Conservation (phyloP, 768 basidiomycete species). For the Auriscalpium microsporum region DNA sequence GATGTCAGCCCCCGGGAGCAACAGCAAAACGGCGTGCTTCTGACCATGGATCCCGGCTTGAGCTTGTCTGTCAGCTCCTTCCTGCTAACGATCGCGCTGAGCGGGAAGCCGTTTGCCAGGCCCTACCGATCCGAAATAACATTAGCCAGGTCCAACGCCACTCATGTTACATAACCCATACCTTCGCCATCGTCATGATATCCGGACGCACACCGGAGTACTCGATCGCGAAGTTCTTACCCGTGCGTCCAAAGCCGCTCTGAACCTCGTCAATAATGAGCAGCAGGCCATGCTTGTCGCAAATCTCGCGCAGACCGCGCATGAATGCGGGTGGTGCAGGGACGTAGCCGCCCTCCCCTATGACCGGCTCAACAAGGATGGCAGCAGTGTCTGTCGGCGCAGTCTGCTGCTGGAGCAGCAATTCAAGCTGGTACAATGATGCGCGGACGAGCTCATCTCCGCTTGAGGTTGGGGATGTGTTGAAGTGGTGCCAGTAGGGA, state of each 20-base stretch:
- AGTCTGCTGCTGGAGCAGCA: slow-evolving; percentile 73
- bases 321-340: slow-evolving; percentile 78
- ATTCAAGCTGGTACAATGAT: slow-evolving; percentile 74
- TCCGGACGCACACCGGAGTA: slow-evolving; percentile 83
- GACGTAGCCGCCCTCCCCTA: slow-evolving; percentile 95
- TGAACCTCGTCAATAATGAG: slow-evolving; percentile 86
- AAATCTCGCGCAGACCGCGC: slow-evolving; percentile 70
- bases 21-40: slow-evolving; percentile 1
- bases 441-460: slow-evolving; percentile 48
- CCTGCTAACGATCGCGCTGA: slow-evolving; percentile 76
- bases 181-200: slow-evolving; percentile 85
- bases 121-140: slow-evolving; percentile 37
- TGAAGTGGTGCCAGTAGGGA: slow-evolving; percentile 90
- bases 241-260: slow-evolving; percentile 84
- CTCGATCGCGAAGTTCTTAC: slow-evolving; percentile 73
- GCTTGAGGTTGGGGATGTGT: slow-evolving; percentile 45
- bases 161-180: slow-evolving; percentile 17
- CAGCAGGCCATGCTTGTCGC: slow-evolving; percentile 79
- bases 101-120: slow-evolving; percentile 87
- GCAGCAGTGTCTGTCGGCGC: slow-evolving; percentile 83
- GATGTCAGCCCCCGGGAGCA: not conserved
- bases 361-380: slow-evolving; percentile 87
- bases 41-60: slow-evolving; percentile 71
- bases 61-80: slow-evolving; percentile 77
- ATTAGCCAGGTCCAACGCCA: not conserved